phyloP scores from a whole-genome alignment of 176 grass and related monocot species.

The Canna indica region DNA sequence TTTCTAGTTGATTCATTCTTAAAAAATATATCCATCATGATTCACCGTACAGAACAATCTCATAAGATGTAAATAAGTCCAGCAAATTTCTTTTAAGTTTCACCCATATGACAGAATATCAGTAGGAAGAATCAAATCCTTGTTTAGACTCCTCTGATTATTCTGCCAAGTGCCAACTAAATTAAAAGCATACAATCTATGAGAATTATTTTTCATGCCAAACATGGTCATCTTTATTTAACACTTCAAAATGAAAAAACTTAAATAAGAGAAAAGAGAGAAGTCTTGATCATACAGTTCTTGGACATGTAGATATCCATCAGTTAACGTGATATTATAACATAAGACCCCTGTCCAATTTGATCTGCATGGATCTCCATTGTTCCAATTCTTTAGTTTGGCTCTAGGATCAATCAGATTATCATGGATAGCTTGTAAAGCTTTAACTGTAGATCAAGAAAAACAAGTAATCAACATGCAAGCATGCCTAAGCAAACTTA shows the following conservation, averaged over 20 bases:
- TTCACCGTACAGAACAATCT: no score
- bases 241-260: not conserved
- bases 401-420: constrained; percentile 43
- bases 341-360: constrained; percentile 77
- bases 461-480: constrained; percentile 14
- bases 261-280: constrained; percentile 8
- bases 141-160: no score
- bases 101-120: no score
- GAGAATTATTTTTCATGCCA: not conserved
- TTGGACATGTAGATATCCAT: constrained; percentile 74
- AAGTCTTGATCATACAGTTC: constrained; percentile 63
- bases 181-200: not conserved
- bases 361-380: constrained; percentile 70
- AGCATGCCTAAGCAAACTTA: constrained; percentile 3
- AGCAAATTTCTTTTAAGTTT: not conserved
- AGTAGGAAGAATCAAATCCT: no score
- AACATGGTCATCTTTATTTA: not conserved
- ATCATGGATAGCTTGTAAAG: constrained; percentile 55
- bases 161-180: no score
- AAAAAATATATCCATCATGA: not conserved
- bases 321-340: constrained; percentile 38
- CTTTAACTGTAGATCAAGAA: constrained; percentile 43
- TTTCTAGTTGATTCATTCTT: not conserved
- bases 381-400: constrained; percentile 46
- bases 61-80: not conserved